Evolutionary conservation across 129 eudicot species (phyloP), one percentile per base, ranked within the genome.

Genomic region (Apium graveolens): DNA sequence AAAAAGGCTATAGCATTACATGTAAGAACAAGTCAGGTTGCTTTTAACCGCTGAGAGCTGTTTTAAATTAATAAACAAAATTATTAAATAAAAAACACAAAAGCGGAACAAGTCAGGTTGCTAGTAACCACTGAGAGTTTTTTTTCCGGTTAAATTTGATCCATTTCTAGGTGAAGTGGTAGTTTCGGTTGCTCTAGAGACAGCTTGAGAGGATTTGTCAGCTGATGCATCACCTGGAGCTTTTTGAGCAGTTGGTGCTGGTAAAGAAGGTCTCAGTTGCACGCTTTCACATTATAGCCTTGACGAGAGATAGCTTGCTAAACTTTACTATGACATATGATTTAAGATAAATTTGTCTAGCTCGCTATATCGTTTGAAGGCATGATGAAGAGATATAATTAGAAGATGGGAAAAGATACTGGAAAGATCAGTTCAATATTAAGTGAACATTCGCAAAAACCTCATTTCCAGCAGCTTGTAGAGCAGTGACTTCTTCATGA

Each of bases 401-500:
- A 35, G 76, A 37, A 43, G 60, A 43, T 26, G 41, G 6, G 14
- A 27, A 42, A 39, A 24, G 27, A 24, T 11, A 42, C 31, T 14
- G 16, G 14, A 73, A 44, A 74, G 53, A 21, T 11, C 24, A 29
- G n/a, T 39, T 4, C 14, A 48, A 38, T 68, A 27, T 32, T 35
- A 14, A 66, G 31, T 66, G 24, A 14, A 32, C 41, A 38, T 34
- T 37, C 78, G 29, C 49, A 31, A 62, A 45, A 34, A 87, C 95
- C 91, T 90, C 88, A 84, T 90, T 90, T 43, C 95, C 95, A 31
- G 88, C 94, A 27, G 86, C 97, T 88, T 93, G 91, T 79, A 93
- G 97, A 31, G 85, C 86, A 78, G 82, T 86, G 79, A 83, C 90
- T 86, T 93, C 98, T 78, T 91, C 97, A 48, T 89, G 78, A 24